phyloP scores from a whole-genome alignment of 768 basidiomycete genomes.

The Cyathus striatus region DNA sequence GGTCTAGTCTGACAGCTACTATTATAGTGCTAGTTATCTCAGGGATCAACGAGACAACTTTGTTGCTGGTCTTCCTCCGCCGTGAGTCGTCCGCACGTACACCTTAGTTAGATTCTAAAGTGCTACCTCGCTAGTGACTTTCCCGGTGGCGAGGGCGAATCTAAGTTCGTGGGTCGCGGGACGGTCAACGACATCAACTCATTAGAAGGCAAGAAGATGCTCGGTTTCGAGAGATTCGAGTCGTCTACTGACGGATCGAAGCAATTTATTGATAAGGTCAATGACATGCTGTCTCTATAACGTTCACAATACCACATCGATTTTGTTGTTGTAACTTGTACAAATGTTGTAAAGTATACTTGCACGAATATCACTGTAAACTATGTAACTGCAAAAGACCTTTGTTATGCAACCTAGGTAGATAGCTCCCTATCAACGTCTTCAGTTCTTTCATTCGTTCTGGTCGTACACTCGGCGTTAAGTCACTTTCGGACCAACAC shows the following conservation, averaged over 20 bases:
- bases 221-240: conserved; percentile 37
- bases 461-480: too few relatives aligned
- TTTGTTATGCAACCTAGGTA: too few relatives aligned
- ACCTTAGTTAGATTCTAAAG: not conserved
- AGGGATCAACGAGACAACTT: conserved; percentile 46
- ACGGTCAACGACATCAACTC: conserved; percentile 24
- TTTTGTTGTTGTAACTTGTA: too few relatives aligned
- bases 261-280: conserved; percentile 9
- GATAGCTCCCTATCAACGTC: too few relatives aligned
- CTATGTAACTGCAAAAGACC: too few relatives aligned
- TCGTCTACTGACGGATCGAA: not conserved
- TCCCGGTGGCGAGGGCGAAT: conserved; percentile 48
- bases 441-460: too few relatives aligned
- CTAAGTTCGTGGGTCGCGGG: conserved; percentile 32
- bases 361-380: too few relatives aligned
- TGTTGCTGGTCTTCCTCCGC: conserved; percentile 40
- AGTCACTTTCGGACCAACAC: too few relatives aligned
- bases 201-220: conserved; percentile 28
- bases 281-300: conserved; percentile 13
- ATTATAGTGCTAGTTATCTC: conserved; percentile 39
- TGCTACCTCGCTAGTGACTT: conserved; percentile 33
- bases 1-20: not conserved
- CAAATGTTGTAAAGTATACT: too few relatives aligned
- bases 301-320: too few relatives aligned
- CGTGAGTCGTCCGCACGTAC: conserved; percentile 24